Conservation (phyloP, 2,329 filamentous ascomycete genomes). For the Fusarium secorum region DNA sequence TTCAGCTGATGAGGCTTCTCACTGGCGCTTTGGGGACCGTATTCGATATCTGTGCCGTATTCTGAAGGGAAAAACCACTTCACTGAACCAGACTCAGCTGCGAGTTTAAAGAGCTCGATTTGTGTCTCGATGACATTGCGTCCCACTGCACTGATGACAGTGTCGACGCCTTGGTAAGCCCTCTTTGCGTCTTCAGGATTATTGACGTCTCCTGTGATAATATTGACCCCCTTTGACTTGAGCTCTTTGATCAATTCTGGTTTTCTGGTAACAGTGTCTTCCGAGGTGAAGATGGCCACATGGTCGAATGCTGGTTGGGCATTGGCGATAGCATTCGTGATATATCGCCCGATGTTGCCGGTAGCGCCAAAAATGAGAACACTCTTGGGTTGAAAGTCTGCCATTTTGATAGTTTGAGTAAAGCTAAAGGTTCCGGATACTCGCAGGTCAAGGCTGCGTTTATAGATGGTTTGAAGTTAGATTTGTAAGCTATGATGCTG, state of each 20-base stretch:
- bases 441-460: background rate
- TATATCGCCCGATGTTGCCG: constrained; percentile 53
- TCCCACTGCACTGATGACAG: constrained; percentile 70
- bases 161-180: constrained; percentile 70
- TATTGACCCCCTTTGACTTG: constrained; percentile 31
- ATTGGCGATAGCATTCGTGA: constrained; percentile 48
- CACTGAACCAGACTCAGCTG: constrained; percentile 61
- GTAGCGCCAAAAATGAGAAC: constrained; percentile 50
- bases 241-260: constrained; percentile 28
- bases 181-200: constrained; percentile 55
- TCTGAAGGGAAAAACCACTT: constrained; percentile 73
- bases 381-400: constrained; percentile 28
- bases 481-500: constrained; percentile 4
- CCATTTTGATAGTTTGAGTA: constrained; percentile 8
- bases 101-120: constrained; percentile 67
- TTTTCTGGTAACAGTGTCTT: constrained; percentile 29
- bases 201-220: constrained; percentile 50
- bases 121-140: constrained; percentile 68
- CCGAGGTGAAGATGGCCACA: constrained; percentile 47
- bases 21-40: constrained; percentile 61
- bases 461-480: background rate
- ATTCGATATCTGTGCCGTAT: constrained; percentile 72
- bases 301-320: constrained; percentile 47
- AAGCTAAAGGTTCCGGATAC: background rate
- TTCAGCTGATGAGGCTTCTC: constrained; percentile 76